Base-by-base conservation (phyloP, 2,329 filamentous ascomycete genomes). In the Hypoxylon sp. region DNA sequence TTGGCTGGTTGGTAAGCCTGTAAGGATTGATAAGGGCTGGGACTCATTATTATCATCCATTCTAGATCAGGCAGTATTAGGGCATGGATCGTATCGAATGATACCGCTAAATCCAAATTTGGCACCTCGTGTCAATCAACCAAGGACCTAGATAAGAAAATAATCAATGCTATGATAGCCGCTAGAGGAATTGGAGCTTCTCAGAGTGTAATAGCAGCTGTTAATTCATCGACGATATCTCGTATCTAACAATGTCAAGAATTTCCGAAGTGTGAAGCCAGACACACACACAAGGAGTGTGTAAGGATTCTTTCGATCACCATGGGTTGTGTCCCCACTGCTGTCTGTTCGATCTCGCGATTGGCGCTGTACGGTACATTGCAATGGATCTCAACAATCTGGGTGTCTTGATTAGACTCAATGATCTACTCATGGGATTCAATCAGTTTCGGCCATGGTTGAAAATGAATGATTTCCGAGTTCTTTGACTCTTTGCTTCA, bases 31-130 rank as follows among this genome's bases (percentile, higher is more conserved):
- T 64, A 63, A 44, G 53, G 39, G n/a, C 46, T 29, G 57, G 55
- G 50, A 31, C 35, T 57, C 22, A 37, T 24, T 54, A 29, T 26
- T 58, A 51, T 59, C 48, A n/a, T 31, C 56, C 39, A 52, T 61
- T 68, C 61, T 66, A 63, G 51, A 66, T 68, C 57, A 55, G 59
- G 63, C 33, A 62, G 63, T 37, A n/a, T n/a, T n/a, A 57, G 29
- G 39, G 33, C 60, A 67, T 57, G 68, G 29, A 53, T 55, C 54
- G 22, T n/a, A 63, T 65, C 66, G 54, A 54, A 63, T 58, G 47
- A 69, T 63, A 65, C 50, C 50, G 22, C 63, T 60, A 29, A 14
- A 6, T n/a, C 26, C 17, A 61, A 65, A 57, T 63, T 57, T 63
- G 33, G 31, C 19, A 55, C 29, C 62, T 66, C 67, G 67, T 66